Evolutionary conservation across 1,284 basidiomycete species (phyloP), one percentile per base, ranked within the genome.

Genomic region (Mycosarcoma maydis): DNA sequence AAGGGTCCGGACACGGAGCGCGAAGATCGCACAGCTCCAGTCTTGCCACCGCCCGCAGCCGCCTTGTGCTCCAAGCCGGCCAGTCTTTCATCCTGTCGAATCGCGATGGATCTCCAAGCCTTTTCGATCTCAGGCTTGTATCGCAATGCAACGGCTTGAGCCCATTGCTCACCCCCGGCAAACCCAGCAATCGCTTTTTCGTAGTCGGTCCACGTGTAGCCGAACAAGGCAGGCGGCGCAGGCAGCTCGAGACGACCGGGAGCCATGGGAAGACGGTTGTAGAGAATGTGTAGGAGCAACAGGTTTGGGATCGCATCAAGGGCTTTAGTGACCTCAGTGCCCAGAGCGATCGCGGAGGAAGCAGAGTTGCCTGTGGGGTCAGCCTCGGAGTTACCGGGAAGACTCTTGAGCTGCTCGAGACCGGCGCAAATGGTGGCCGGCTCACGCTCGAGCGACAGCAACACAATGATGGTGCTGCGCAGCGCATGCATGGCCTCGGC

Each of bases 401-500:
- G 53, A 30, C 39, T 48, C 42, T 56, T 61, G 36, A 62, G 44
- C 26, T 61, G 57, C 50, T 60, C 49, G 1, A 67, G 38, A 16
- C 55, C 56, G 14, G 47, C 57, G 37, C 64, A 61, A 32, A 73
- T 62, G n/a, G 64, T 66, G 20, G 66, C 72, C 6, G 75, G 72
- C 24, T 78, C 71, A 17, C 60, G 66, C 19, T 78, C 72, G 27
- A 80, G 52, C 17, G 72, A 60, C 29, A 76, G 72, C 3, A 77
- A 56, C 38, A 77, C 76, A 17, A 72, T 61, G 45, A 73, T 60
- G 34, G 75, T 77, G 58, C 68, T 71, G 34, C 66, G 72, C 27
- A 80, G 52, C 6, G 78, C 79, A n/a, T 73, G 69, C 45, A 80
- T 61, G 4, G 78, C 79, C 51, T 81, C 79, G 20, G 62, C 71